A percentile compares a stretch with the other conserved stretches of the same genome.
phyloP scores from a whole-genome alignment of 345 rosid genomes.

The Euphorbia pulcherrima region DNA sequence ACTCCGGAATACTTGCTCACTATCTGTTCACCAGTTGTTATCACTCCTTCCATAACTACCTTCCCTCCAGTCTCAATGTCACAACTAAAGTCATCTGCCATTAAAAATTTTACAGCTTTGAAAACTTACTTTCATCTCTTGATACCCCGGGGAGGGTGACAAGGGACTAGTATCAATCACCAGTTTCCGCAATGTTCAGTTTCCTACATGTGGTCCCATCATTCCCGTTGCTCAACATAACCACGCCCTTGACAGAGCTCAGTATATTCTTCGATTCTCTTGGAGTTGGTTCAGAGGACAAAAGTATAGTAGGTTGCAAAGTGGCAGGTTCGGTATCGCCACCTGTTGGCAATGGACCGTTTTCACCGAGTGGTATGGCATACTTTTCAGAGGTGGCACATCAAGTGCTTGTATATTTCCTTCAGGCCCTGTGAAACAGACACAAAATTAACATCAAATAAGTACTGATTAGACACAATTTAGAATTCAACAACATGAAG shows the following conservation, averaged over 20 bases:
- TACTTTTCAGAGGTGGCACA: slow-evolving; percentile 59
- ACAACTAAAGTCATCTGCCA: slow-evolving; percentile 67
- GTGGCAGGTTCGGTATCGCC: slow-evolving; percentile 26
- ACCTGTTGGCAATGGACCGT: slow-evolving; percentile 21
- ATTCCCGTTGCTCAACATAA: slow-evolving; percentile 57
- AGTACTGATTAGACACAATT: not conserved
- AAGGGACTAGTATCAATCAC: slow-evolving; percentile 56
- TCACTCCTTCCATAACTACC: slow-evolving; percentile 58
- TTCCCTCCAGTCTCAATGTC: slow-evolving; percentile 56
- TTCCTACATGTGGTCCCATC: slow-evolving; percentile 57
- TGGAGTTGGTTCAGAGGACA: slow-evolving; percentile 44
- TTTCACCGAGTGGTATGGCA: slow-evolving; percentile 43
- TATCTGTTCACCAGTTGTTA: slow-evolving; percentile 65
- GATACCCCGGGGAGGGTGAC: slow-evolving; percentile 70
- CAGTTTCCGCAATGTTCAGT: slow-evolving; percentile 57
- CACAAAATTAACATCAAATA: slow-evolving; percentile 6
- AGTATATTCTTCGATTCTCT: slow-evolving; percentile 40
- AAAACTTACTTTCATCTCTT: slow-evolving; percentile 58
- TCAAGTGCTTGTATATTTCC: slow-evolving; percentile 30
- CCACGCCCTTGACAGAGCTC: slow-evolving; percentile 36
- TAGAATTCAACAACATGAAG: not conserved
- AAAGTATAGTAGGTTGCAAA: slow-evolving; percentile 45
- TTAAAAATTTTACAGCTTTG: no score
- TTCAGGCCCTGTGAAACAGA: slow-evolving; percentile 22
- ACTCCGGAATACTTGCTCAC: slow-evolving; percentile 52